phyloP scores from a whole-genome alignment of 2,329 filamentous ascomycete species.

The Fusarium azukiicola region DNA sequence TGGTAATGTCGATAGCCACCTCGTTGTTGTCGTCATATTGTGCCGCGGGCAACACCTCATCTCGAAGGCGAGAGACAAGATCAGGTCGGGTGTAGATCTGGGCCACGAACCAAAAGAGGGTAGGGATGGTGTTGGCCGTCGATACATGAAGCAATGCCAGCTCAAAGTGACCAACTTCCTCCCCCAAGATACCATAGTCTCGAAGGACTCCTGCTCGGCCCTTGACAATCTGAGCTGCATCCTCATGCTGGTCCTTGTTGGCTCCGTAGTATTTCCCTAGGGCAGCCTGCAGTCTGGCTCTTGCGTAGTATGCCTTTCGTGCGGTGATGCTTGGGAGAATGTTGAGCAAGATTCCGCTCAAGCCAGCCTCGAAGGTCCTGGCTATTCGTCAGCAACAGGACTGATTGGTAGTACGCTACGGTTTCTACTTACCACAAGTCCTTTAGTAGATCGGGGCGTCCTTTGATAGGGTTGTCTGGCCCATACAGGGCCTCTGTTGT shows the following conservation, averaged over 20 bases:
- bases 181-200: background rate
- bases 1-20: constrained; percentile 58
- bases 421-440: constrained; percentile 35
- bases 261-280: constrained; percentile 35
- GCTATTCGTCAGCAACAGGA: background rate
- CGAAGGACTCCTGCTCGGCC: constrained; percentile 20
- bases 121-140: constrained; percentile 64
- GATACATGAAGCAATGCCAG: constrained; percentile 57
- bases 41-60: constrained; percentile 53
- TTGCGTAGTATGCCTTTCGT: constrained; percentile 26
- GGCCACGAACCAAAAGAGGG: constrained; percentile 62
- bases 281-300: constrained; percentile 32
- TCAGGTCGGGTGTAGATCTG: constrained; percentile 56
- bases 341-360: constrained; percentile 33
- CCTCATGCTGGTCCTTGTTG: constrained; percentile 25
- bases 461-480: constrained; percentile 34
- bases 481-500: constrained; percentile 40
- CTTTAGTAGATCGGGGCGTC: background rate
- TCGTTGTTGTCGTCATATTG: constrained; percentile 19
- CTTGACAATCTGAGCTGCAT: constrained; percentile 56
- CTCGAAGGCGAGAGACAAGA: constrained; percentile 55
- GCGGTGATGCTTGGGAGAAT: constrained; percentile 38
- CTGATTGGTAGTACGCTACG: too few relatives aligned
- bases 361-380: constrained; percentile 36
- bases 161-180: constrained; percentile 45